Evolutionary conservation across 768 basidiomycete genomes (phyloP).

Genomic region (Suillus bovinus): DNA sequence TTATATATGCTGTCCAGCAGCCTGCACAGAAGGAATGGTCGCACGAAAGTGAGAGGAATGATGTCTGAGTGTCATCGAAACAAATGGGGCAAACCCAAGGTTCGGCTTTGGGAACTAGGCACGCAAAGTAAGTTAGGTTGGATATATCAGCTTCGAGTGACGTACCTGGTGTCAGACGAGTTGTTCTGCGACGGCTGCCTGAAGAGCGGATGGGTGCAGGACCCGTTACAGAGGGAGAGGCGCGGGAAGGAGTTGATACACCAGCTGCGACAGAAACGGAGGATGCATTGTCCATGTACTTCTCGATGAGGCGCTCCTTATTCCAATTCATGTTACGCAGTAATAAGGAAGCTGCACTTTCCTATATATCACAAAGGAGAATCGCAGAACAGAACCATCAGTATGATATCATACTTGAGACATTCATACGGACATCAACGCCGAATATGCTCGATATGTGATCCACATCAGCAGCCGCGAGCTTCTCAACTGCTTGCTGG

Average conservation of each 20-base stretch:
- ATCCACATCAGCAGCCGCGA: conserved; percentile 79
- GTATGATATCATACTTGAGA: conserved; percentile 7
- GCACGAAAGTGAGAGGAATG: conserved; percentile 76
- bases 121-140: conserved; percentile 1
- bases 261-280: conserved; percentile 76
- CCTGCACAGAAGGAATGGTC: conserved; percentile 80
- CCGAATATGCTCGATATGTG: conserved; percentile 87
- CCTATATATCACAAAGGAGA: conserved; percentile 39
- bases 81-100: conserved; percentile 93
- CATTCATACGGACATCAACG: conserved; percentile 70
- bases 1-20: conserved; percentile 83
- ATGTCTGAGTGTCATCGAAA: conserved; percentile 75
- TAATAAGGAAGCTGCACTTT: conserved; percentile 70
- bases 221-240: conserved; percentile 21
- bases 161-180: conserved; percentile 30
- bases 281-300: conserved; percentile 92
- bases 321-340: conserved; percentile 91
- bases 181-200: conserved; percentile 32
- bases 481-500: conserved; percentile 70
- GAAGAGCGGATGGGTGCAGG: conserved; percentile 36
- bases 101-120: conserved; percentile 34
- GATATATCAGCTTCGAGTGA: neutral
- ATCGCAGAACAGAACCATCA: conserved; percentile 8
- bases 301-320: conserved; percentile 93
- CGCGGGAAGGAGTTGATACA: conserved; percentile 41